phyloP scores from a whole-genome alignment of 371 early-diverging fungal genomes.

The Apophysomyces trapeziformis region DNA sequence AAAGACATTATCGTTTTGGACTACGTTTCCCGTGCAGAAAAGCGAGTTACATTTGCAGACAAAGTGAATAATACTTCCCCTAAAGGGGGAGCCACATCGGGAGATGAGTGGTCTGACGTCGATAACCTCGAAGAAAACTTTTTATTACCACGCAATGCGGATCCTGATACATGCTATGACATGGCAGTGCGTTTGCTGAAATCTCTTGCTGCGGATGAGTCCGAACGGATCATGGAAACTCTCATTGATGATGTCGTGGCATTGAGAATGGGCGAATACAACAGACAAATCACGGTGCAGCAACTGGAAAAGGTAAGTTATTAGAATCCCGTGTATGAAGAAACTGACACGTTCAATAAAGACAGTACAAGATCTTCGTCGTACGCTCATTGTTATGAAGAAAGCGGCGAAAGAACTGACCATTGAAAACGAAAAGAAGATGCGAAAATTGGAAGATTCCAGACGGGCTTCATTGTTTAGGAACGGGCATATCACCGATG shows the following conservation, averaged over 20 bases:
- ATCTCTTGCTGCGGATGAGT: slow-evolving; percentile 64
- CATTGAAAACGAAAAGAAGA: slow-evolving; percentile 72
- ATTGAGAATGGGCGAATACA: slow-evolving; percentile 61
- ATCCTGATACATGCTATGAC: slow-evolving; percentile 51
- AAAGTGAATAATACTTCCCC: slow-evolving; percentile 24
- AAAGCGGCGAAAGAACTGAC: slow-evolving; percentile 74
- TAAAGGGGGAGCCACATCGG: background rate
- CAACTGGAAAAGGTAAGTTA: slow-evolving; percentile 57
- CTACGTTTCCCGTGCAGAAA: slow-evolving; percentile 18
- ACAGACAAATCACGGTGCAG: slow-evolving; percentile 55
- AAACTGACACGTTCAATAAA: background rate
- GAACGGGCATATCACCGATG: slow-evolving; percentile 6
- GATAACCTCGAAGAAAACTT: slow-evolving; percentile 53
- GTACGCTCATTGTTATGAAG: slow-evolving; percentile 75
- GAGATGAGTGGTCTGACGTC: slow-evolving; percentile 33
- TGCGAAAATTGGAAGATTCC: slow-evolving; percentile 55
- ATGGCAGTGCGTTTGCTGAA: slow-evolving; percentile 62
- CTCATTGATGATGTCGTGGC: slow-evolving; percentile 76
- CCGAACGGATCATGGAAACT: slow-evolving; percentile 65
- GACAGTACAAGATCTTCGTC: slow-evolving; percentile 65
- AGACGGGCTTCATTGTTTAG: slow-evolving; percentile 21
- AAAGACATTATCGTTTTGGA: slow-evolving; percentile 25
- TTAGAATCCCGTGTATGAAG: too few species aligned
- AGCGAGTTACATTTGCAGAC: slow-evolving; percentile 48
- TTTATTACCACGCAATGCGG: slow-evolving; percentile 44